These are phyloP conservation scores for Pichia nakasei DNA, from an alignment of 805 yeast species.

Conservation along the genomic window DNA sequence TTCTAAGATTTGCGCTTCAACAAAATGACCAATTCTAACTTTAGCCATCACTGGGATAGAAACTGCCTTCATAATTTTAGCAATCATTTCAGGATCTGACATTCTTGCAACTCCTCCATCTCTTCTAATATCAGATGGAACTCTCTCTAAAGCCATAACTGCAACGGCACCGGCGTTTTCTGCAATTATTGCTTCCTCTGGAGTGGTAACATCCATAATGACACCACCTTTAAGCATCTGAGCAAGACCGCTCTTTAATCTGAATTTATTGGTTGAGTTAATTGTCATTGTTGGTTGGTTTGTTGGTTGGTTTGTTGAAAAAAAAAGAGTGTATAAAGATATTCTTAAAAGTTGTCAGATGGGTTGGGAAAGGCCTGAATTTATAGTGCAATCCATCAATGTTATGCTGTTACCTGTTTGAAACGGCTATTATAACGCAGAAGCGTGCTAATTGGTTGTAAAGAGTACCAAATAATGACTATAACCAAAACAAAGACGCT, in stretches of 20 bases:
- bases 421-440: too few species aligned
- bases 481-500: too few species aligned
- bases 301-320: too few species aligned
- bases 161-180: conserved; percentile 85
- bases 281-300: too few species aligned
- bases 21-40: conserved; percentile 74
- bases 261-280: too few species aligned
- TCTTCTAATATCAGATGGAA: conserved; percentile 79
- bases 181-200: conserved; percentile 74
- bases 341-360: too few species aligned
- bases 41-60: conserved; percentile 80
- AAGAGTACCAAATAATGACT: too few species aligned
- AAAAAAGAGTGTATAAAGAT: too few species aligned
- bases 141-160: conserved; percentile 80
- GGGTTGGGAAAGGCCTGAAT: too few species aligned
- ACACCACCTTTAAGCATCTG: conserved; percentile 81
- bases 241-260: conserved; percentile 71
- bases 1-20: conserved; percentile 72
- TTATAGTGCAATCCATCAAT: too few species aligned
- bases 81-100: conserved; percentile 78
- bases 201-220: conserved; percentile 66
- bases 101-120: conserved; percentile 78
- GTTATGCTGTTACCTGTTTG: too few species aligned
- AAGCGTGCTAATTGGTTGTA: too few species aligned
- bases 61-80: conserved; percentile 61